Percentiles rank a stretch among this genome's conserved stretches.
Conservation (phyloP, 371 early-diverging fungal species). For the Syncephalastrum sp. region DNA sequence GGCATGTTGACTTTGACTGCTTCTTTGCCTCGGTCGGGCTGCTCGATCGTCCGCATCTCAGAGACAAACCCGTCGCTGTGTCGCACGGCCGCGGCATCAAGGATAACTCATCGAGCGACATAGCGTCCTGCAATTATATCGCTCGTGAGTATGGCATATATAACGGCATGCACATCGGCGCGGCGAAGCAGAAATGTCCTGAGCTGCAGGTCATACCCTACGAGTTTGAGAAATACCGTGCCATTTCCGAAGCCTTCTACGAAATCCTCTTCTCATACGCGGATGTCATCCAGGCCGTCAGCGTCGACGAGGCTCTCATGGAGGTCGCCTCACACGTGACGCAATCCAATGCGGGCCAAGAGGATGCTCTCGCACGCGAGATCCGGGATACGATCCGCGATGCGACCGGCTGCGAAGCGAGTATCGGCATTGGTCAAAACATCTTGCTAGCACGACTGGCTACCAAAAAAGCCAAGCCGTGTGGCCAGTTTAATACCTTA, state of each 20-base stretch:
- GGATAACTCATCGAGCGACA: constrained; percentile 40
- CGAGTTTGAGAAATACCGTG: constrained; percentile 80
- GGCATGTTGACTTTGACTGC: constrained; percentile 94
- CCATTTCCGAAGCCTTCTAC: constrained; percentile 68
- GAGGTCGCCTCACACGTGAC: constrained; percentile 62
- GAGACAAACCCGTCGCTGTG: constrained; percentile 57
- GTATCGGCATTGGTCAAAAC: constrained; percentile 76
- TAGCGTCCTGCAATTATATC: constrained; percentile 78
- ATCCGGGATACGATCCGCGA: constrained; percentile 43
- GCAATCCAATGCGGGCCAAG: constrained; percentile 27
- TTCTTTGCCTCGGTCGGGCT: constrained; percentile 88
- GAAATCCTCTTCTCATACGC: constrained; percentile 61
- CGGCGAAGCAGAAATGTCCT: constrained; percentile 65
- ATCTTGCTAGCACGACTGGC: constrained; percentile 79
- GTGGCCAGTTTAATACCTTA: constrained; percentile 50
- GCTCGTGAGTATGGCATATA: constrained; percentile 69
- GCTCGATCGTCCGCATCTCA: constrained; percentile 63
- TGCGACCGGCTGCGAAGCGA: constrained; percentile 66
- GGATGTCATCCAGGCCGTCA: constrained; percentile 77
- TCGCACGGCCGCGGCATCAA: constrained; percentile 32
- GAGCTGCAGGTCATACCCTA: constrained; percentile 65
- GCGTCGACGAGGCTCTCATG: constrained; percentile 77
- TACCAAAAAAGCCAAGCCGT: constrained; percentile 81
- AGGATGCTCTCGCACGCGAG: constrained; percentile 25
- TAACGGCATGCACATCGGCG: constrained; percentile 69